phyloP scores from a whole-genome alignment of 306 rosid species.

The Acmispon strigosus region DNA sequence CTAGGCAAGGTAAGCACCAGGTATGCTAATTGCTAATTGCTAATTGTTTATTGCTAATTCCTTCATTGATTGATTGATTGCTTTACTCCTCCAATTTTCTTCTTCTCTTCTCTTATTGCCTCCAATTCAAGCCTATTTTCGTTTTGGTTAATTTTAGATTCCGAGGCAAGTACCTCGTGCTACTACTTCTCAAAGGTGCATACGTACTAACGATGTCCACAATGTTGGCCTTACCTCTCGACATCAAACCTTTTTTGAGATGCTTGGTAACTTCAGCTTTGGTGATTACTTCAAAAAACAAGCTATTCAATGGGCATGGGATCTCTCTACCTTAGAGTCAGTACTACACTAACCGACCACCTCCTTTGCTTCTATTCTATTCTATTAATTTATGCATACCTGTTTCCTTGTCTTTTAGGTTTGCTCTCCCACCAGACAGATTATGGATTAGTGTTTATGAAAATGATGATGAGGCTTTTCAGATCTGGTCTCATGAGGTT shows the following conservation, averaged over 20 bases:
- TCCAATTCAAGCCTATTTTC: too few species aligned
- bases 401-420: slow-evolving; percentile 40
- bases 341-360: background rate
- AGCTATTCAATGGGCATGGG: slow-evolving; percentile 97
- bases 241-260: slow-evolving; percentile 91
- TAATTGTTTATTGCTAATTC: too few species aligned
- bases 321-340: slow-evolving; percentile 77
- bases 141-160: slow-evolving; percentile 25
- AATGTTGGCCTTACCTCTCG: slow-evolving; percentile 84
- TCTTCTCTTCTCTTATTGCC: too few species aligned
- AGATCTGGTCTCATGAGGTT: slow-evolving; percentile 75
- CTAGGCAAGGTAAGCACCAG: slow-evolving; percentile 53
- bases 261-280: slow-evolving; percentile 98
- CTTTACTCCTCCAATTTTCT: too few species aligned
- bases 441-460: slow-evolving; percentile 84
- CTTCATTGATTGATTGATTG: too few species aligned
- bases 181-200: slow-evolving; percentile 83
- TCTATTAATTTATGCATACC: too few species aligned
- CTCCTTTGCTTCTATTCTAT: too few species aligned
- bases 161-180: slow-evolving; percentile 72
- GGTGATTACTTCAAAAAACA: slow-evolving; percentile 95
- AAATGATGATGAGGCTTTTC: slow-evolving; percentile 77
- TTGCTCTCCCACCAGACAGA: slow-evolving; percentile 61
- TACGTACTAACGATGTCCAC: slow-evolving; percentile 81
- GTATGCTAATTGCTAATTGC: background rate